Base-by-base conservation (phyloP, 2,329 filamentous ascomycete species). In the Neofusicoccum parvum region DNA sequence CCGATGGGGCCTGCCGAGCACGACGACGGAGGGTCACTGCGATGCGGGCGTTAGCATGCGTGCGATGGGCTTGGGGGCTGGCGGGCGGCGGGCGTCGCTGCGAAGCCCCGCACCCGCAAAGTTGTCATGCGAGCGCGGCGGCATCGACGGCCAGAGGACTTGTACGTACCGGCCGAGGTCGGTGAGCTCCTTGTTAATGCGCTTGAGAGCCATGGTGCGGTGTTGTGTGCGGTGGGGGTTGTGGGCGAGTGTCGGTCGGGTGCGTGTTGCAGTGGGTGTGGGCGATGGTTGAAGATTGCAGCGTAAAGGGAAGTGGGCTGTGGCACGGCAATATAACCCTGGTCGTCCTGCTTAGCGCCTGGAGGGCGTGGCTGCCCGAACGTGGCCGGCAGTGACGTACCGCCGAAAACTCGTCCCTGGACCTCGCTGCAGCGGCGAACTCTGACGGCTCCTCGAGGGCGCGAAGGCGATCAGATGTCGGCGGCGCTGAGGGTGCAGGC, bases 1-100 rank as follows among this genome's bases (percentile, higher is more conserved):
- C 94, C 94, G 76, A 96, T 90, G 73, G 95, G 95, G 72, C 95
- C 95, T 75, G 95, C 95, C 79, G 94, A 98, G 89, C 95, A 99
- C 73, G 94, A 98, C 67, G 95, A 98, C 78, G 95, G 95, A 79
- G 95, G 95, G 80, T 99, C 95, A 85, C 95, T 98, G 74, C 69
- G 66, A 37, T 36, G 36, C 51, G 37, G 62, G 53, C 66, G 76
- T 81, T 73, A 81, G 78, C 71, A 66, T 69, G 48, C 66, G 58
- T 17, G 11, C 43, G 56, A 48, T 48, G 56, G 56, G 37, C 23
- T 45, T 53, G 46, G 49, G 41, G 65, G n/a, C 65, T 65, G 41
- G 41, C 14, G 37, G 34, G 27, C 6, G 67, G 66, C 41, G 56
- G 45, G 45, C 39, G 56, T 39, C 56, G 56, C 56, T 67, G 68